Evolutionary conservation across 257 asterid species (phyloP).

Genomic region (Parsonsia alboflavescens): DNA sequence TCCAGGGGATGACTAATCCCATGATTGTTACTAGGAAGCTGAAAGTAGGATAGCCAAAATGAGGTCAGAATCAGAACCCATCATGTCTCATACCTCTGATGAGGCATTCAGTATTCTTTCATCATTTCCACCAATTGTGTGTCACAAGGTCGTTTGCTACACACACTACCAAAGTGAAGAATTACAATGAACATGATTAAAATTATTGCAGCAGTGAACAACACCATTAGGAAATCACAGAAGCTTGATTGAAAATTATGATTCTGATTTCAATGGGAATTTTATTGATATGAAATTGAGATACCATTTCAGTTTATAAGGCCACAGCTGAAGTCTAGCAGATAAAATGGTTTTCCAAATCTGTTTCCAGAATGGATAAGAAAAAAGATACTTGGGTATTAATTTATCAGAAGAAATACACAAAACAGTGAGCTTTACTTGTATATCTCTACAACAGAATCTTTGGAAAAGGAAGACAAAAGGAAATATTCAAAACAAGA

Average conservation of each 20-base stretch:
- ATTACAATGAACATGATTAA: background rate
- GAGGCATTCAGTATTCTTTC: background rate
- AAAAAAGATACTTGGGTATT: background rate
- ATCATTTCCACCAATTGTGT: background rate
- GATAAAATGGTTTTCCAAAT: background rate
- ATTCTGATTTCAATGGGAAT: background rate
- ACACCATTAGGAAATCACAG: background rate
- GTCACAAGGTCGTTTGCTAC: background rate
- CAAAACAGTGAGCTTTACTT: background rate
- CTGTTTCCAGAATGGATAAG: background rate
- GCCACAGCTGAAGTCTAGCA: background rate
- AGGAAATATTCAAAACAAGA: background rate
- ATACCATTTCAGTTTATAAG: background rate
- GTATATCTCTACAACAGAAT: background rate
- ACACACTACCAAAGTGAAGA: background rate
- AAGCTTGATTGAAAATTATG: background rate
- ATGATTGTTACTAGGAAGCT: slow-evolving; percentile 82
- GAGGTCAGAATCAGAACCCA: background rate
- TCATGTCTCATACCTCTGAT: background rate
- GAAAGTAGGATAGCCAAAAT: slow-evolving; percentile 22
- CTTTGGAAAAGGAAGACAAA: background rate
- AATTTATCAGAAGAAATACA: background rate
- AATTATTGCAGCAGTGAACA: background rate
- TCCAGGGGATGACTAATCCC: slow-evolving; percentile 94
- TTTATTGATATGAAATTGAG: background rate